phyloP scores from a whole-genome alignment of 768 basidiomycete species.

The Boletus speciosus region DNA sequence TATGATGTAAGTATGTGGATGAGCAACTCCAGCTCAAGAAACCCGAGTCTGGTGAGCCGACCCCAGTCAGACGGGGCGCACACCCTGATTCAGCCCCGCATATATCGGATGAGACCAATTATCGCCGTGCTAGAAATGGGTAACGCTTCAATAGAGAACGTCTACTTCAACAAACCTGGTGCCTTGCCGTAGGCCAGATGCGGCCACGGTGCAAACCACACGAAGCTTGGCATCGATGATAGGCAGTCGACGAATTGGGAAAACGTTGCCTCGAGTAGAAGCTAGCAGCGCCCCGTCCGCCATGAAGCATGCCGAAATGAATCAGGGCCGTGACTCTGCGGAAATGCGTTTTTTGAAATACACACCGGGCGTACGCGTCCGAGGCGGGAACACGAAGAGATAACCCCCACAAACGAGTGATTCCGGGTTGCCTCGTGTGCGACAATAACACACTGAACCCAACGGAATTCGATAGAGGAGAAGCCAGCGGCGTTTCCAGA shows the following conservation, averaged over 20 bases:
- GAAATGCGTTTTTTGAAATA: conserved; percentile 6
- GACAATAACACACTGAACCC: not conserved
- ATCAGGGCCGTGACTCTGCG: conserved; percentile 22
- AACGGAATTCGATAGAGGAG: conserved; percentile 7
- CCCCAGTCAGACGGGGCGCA: no score
- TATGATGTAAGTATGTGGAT: no score
- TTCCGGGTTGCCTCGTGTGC: conserved; percentile 5
- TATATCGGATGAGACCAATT: conserved; percentile 3
- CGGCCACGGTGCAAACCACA: not conserved
- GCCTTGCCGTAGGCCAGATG: not conserved
- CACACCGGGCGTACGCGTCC: not conserved
- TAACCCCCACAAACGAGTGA: not conserved
- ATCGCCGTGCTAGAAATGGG: not conserved
- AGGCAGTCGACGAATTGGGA: conserved; percentile 13
- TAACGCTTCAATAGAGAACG: not conserved
- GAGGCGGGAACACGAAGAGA: conserved; percentile 1
- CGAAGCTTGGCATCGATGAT: not conserved
- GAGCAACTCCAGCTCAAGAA: no score
- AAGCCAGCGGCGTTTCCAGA: conserved; percentile 25
- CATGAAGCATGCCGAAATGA: conserved; percentile 27
- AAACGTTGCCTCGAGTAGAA: conserved; percentile 16
- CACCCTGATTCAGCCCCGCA: conserved; percentile 1
- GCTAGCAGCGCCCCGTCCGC: conserved; percentile 9
- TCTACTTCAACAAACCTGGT: not conserved
- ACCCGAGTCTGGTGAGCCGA: not conserved